Evolutionary conservation across 805 yeast genomes (phyloP).

Genomic region (Ogataea trehaloabstinens): DNA sequence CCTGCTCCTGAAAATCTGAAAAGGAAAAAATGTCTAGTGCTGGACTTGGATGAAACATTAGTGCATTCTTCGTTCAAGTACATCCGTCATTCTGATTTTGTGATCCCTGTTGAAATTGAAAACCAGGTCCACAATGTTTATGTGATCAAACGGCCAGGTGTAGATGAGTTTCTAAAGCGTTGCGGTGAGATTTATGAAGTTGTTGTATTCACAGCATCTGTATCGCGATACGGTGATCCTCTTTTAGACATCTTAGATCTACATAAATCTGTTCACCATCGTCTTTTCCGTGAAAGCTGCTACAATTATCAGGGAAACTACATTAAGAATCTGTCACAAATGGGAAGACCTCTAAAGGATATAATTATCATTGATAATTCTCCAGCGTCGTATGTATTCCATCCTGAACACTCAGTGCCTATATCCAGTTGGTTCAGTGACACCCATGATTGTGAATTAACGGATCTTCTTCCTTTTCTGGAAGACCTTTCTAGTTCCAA

Average conservation of each 20-base stretch:
- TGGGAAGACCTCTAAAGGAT: conserved; percentile 87
- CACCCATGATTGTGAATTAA: conserved; percentile 91
- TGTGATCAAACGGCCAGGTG: conserved; percentile 97
- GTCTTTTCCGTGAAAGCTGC: conserved; percentile 93
- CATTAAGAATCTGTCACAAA: conserved; percentile 88
- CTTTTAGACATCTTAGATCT: conserved; percentile 82
- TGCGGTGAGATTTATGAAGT: conserved; percentile 91
- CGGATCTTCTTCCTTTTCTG: conserved; percentile 86
- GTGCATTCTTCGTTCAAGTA: conserved; percentile 95
- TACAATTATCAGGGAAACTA: conserved; percentile 91
- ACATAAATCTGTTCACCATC: conserved; percentile 75
- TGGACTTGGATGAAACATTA: conserved; percentile 93
- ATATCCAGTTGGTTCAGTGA: conserved; percentile 98
- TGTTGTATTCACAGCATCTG: conserved; percentile 96
- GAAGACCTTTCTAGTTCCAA: conserved; percentile 72
- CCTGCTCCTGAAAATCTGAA: conserved; percentile 47
- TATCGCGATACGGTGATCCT: conserved; percentile 94
- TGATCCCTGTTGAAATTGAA: conserved; percentile 96
- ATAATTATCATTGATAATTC: conserved; percentile 93
- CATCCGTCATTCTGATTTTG: conserved; percentile 90
- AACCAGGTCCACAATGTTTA: conserved; percentile 90
- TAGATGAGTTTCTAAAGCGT: conserved; percentile 80
- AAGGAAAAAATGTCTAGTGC: conserved; percentile 78
- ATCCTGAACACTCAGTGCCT: conserved; percentile 97
- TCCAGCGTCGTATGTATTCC: conserved; percentile 97